Evolutionary conservation across 208 protist genomes (phyloP).

Genomic region (Crithidia sp.): DNA sequence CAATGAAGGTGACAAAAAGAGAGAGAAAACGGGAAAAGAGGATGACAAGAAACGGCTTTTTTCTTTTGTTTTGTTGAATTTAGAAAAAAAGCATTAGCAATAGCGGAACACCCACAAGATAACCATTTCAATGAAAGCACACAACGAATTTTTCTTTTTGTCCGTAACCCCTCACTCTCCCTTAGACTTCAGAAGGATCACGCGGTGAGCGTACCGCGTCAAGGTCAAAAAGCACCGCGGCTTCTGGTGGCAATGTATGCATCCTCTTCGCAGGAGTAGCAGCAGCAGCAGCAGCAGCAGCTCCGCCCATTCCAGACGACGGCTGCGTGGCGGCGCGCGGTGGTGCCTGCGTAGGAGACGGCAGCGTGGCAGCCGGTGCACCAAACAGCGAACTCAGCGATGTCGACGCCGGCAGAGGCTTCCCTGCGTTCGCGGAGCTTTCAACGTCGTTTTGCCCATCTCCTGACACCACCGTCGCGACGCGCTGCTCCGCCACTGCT

Average conservation of each 20-base stretch:
- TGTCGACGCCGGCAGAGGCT: neutral
- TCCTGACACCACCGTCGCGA: neutral
- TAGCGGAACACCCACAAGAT: no score
- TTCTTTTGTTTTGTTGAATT: no score
- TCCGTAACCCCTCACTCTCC: no score
- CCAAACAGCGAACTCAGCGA: slow-evolving; percentile 13
- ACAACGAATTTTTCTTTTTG: no score
- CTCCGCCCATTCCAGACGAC: neutral
- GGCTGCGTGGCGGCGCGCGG: neutral
- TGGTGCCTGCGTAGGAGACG: neutral
- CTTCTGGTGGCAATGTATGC: slow-evolving; percentile 3
- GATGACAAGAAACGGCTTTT: no score
- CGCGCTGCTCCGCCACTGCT: no score
- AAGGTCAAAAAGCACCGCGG: slow-evolving; percentile 18
- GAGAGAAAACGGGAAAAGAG: no score
- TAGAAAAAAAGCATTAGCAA: no score
- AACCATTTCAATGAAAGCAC: no score
- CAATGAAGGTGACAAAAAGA: no score
- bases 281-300: neutral
- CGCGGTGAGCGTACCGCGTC: neutral
- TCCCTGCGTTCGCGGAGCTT: neutral
- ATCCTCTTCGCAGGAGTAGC: neutral
- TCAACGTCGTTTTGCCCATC: neutral
- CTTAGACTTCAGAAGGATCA: neutral
- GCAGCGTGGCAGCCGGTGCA: neutral